Base-by-base conservation (phyloP, 176 grass and related monocot species). In the Phoenix roebelenii region DNA sequence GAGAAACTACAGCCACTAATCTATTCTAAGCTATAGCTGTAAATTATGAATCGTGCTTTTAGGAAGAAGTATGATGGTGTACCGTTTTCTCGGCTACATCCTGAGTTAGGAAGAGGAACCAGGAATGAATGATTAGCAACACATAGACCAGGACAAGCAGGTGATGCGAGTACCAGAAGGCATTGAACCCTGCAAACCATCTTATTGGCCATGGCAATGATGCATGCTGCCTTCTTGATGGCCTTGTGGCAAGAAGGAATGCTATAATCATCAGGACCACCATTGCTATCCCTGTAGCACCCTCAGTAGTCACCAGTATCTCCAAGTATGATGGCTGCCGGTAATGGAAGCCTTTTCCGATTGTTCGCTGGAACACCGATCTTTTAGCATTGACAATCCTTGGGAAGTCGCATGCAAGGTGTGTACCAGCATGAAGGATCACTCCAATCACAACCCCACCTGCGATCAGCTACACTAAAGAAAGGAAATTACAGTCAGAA, bases 141-240 rank as follows among this genome's bases (percentile, higher is more conserved):
- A 79, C 66, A 61, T 89, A 89, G 25, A 89, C 82, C 18, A 74
- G 58, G 19, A 85, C 56, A 65, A 89, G 66, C 49, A 85, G 44
- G 64, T 89, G 86, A 23, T 89, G 86, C 0, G 86, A 79, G 44
- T 89, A 89, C 86, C 86, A 89, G 52, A 89, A 89, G 26, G 82
- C 30, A 57, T 89, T 85, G 58, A 82, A 85, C 39, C 86, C 86
- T 1, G 52, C 71, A 4, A 78, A 72, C 19, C 51, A 50, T 72
- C 68, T 58, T n/a, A 85, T 24, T 4, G 72, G 66, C 63, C 57
- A 18, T 4, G 78, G 86, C 9, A 85, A 74, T 3, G 70, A 78
- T 49, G 32, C 58, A 23, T 71, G 66, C 22, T 60, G 74, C 49
- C 86, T 82, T 65, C 78, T 69, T 0, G 54, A 77, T 23, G 74